These are phyloP conservation scores for Lecanicillium sp. DNA, from an alignment of 2,329 filamentous ascomycete genomes.

Conservation along the genomic window DNA sequence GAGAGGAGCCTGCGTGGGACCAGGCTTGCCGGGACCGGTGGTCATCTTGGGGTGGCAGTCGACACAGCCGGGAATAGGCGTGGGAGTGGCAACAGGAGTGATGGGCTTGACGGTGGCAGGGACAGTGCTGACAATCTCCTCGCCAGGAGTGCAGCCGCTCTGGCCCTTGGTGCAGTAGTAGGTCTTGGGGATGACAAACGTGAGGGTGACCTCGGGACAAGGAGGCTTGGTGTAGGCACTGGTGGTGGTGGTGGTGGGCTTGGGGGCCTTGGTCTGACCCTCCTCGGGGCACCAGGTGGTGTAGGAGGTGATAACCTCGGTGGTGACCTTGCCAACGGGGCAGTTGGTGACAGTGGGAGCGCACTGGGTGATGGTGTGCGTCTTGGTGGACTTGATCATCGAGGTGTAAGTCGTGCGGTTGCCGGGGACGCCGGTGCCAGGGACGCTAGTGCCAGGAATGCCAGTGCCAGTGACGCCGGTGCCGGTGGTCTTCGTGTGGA, in stretches of 20 bases:
- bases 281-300: conserved; percentile 34
- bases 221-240: conserved; percentile 13
- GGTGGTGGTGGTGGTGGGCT: conserved; percentile 11
- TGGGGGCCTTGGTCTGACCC: background rate
- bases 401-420: conserved; percentile 14
- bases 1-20: background rate
- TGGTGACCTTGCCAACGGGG: conserved; percentile 28
- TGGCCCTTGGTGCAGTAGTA: conserved; percentile 24
- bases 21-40: conserved; percentile 12
- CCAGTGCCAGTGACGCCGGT: conserved; percentile 5
- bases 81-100: conserved; percentile 20
- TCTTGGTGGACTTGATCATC: conserved; percentile 34
- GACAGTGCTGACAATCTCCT: conserved; percentile 19
- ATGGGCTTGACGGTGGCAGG: conserved; percentile 23
- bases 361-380: conserved; percentile 52
- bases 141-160: conserved; percentile 22
- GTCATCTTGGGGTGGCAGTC: conserved; percentile 20
- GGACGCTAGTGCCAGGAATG: conserved; percentile 3
- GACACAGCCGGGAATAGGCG: conserved; percentile 23
- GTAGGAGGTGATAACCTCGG: conserved; percentile 27
- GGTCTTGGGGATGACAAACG: conserved; percentile 25
- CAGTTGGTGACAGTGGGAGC: conserved; percentile 46
- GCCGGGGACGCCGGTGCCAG: conserved; percentile 11
- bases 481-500: background rate
- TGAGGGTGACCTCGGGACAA: conserved; percentile 22